Conservation (phyloP, 2,329 filamentous ascomycete genomes). For the Penicillium sp. region DNA sequence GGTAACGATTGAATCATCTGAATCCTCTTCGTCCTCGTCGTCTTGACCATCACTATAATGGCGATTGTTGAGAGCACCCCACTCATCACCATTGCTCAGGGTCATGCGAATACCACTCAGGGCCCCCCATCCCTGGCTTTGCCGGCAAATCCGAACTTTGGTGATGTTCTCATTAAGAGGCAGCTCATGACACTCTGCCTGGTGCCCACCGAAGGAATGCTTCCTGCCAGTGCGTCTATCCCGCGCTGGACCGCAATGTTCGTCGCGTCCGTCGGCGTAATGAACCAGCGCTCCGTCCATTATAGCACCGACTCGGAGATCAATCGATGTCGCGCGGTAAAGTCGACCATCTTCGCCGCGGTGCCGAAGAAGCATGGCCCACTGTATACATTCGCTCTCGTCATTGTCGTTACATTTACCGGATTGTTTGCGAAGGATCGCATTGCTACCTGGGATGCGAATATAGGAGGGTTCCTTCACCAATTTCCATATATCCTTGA, state of each 20-base stretch:
- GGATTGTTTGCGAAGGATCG: constrained; percentile 38
- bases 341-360: constrained; percentile 22
- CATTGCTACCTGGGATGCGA: constrained; percentile 35
- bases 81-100: constrained; percentile 23
- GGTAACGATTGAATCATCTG: constrained; percentile 8
- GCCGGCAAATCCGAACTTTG: background rate
- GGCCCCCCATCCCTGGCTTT: background rate
- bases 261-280: constrained; percentile 42
- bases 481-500: constrained; percentile 23
- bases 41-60: background rate
- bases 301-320: constrained; percentile 42
- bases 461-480: constrained; percentile 35
- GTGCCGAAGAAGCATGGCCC: constrained; percentile 20
- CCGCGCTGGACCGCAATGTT: constrained; percentile 41
- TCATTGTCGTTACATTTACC: background rate
- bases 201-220: constrained; percentile 28
- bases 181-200: background rate
- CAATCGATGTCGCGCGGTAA: constrained; percentile 38
- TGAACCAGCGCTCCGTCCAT: constrained; percentile 47
- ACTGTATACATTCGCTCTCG: constrained; percentile 19
- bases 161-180: background rate
- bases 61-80: constrained; percentile 26
- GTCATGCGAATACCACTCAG: constrained; percentile 17
- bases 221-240: constrained; percentile 20
- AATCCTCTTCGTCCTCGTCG: background rate